Evolutionary conservation across 2,329 filamentous ascomycete species (phyloP).

Genomic region (Trichoderma aggressivum): DNA sequence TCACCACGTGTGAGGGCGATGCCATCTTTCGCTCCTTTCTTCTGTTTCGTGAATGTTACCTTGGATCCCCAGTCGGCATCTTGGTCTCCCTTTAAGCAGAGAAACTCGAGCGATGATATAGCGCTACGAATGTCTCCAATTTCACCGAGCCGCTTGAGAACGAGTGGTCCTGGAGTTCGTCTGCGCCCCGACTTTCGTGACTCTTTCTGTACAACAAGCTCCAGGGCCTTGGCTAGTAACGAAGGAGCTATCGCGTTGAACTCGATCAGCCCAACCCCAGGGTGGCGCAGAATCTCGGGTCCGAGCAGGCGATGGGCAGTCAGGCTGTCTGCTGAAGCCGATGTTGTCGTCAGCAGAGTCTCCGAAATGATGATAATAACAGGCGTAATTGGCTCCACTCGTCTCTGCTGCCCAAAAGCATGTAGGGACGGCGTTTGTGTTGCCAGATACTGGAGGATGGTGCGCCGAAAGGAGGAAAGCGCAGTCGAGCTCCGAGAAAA

Average conservation of each 20-base stretch:
- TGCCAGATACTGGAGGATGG: conserved; percentile 72
- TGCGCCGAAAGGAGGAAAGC: conserved; percentile 68
- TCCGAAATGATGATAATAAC: conserved; percentile 91
- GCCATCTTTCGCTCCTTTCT: conserved; percentile 55
- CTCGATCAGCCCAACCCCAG: conserved; percentile 74
- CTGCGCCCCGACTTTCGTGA: conserved; percentile 71
- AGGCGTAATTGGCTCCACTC: conserved; percentile 56
- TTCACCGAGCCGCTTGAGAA: conserved; percentile 76
- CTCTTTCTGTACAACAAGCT: conserved; percentile 80
- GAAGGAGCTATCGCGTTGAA: conserved; percentile 92
- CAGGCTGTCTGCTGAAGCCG: conserved; percentile 82
- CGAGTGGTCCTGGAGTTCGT: conserved; percentile 71
- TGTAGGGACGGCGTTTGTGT: conserved; percentile 58
- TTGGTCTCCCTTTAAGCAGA: conserved; percentile 79
- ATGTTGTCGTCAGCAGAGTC: conserved; percentile 79
- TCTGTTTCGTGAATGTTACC: conserved; percentile 66
- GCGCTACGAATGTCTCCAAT: conserved; percentile 91
- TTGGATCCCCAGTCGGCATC: conserved; percentile 72
- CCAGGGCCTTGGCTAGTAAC: conserved; percentile 77
- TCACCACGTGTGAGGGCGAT: conserved; percentile 71
- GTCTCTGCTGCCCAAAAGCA: conserved; percentile 42
- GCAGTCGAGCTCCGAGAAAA: conserved; percentile 63
- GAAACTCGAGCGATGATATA: conserved; percentile 86
- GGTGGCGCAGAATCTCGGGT: conserved; percentile 78
- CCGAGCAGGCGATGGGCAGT: conserved; percentile 89